phyloP scores from a whole-genome alignment of 2,329 filamentous ascomycete species.

The Colletotrichum sp. region DNA sequence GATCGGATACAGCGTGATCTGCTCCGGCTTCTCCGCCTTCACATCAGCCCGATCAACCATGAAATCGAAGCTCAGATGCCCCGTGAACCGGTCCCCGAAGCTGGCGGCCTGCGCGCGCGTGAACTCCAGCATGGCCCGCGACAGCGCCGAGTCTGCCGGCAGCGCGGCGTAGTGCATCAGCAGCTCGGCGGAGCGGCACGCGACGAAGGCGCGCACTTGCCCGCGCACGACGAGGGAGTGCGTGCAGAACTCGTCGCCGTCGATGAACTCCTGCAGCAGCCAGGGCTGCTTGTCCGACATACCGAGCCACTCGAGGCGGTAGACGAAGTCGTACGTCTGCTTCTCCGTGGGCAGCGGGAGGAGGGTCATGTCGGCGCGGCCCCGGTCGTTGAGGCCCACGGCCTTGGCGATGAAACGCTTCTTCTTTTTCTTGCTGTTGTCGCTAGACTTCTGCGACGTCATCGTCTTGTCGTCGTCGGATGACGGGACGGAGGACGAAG shows the following conservation, averaged over 20 bases:
- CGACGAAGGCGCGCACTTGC: constrained; percentile 68
- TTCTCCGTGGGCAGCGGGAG: constrained; percentile 60
- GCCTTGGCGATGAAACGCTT: constrained; percentile 69
- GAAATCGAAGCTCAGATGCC: constrained; percentile 77
- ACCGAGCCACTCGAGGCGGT: constrained; percentile 46
- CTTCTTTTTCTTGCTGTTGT: constrained; percentile 18
- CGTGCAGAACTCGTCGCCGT: constrained; percentile 70
- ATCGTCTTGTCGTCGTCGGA: background rate
- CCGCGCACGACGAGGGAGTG: constrained; percentile 73
- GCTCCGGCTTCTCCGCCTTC: constrained; percentile 24
- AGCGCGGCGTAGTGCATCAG: constrained; percentile 72
- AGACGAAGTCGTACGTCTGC: constrained; percentile 61
- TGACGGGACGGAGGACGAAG: background rate
- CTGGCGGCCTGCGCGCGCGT: constrained; percentile 62
- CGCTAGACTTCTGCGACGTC: background rate
- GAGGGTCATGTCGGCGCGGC: constrained; percentile 66
- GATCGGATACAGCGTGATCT: constrained; percentile 63
- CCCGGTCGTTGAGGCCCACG: constrained; percentile 65
- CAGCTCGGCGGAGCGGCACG: constrained; percentile 67
- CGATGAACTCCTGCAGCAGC: constrained; percentile 73
- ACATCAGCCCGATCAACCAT: constrained; percentile 56
- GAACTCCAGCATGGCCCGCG: constrained; percentile 66
- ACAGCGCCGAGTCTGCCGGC: constrained; percentile 56
- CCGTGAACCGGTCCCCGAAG: constrained; percentile 60
- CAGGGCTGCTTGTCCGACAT: constrained; percentile 63